Evolutionary conservation across 768 basidiomycete genomes (phyloP).

Genomic region (Russula abietina): DNA sequence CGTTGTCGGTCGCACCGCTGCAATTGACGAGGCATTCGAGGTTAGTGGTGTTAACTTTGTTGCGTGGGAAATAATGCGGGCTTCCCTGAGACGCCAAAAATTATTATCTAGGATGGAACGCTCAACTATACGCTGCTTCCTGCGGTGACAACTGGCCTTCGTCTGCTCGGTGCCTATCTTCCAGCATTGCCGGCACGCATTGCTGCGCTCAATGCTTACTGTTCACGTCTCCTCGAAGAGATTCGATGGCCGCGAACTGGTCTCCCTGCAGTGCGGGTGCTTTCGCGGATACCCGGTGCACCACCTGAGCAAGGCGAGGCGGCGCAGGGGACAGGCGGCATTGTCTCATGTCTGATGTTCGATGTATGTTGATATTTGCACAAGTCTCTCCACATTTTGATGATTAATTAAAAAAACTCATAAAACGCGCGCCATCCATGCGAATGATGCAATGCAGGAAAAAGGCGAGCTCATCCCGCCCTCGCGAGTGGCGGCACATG

Average conservation of each 20-base stretch:
- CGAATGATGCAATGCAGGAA: too few species aligned
- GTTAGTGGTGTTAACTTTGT: slow-evolving; percentile 36
- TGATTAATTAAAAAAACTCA: neutral
- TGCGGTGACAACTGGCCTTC: slow-evolving; percentile 72
- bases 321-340: slow-evolving; percentile 19
- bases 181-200: slow-evolving; percentile 75
- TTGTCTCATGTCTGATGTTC: slow-evolving; percentile 18
- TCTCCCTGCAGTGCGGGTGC: slow-evolving; percentile 57
- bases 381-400: neutral
- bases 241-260: slow-evolving; percentile 55
- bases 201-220: slow-evolving; percentile 58
- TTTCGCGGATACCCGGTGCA: slow-evolving; percentile 50
- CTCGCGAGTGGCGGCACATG: slow-evolving; percentile 48
- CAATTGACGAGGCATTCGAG: slow-evolving; percentile 72
- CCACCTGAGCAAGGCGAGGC: slow-evolving; percentile 13
- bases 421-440: too few species aligned
- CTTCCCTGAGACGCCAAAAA: neutral
- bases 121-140: slow-evolving; percentile 75
- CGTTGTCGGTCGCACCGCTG: slow-evolving; percentile 53
- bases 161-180: slow-evolving; percentile 70
- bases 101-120: slow-evolving; percentile 71
- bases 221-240: slow-evolving; percentile 48
- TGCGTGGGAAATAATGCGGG: neutral
- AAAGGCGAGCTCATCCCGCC: slow-evolving; percentile 32
- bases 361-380: slow-evolving; percentile 8